These are phyloP conservation scores for Phytophthora sansomeana DNA, from an alignment of 352 stramenopile species.

Conservation along the genomic window DNA sequence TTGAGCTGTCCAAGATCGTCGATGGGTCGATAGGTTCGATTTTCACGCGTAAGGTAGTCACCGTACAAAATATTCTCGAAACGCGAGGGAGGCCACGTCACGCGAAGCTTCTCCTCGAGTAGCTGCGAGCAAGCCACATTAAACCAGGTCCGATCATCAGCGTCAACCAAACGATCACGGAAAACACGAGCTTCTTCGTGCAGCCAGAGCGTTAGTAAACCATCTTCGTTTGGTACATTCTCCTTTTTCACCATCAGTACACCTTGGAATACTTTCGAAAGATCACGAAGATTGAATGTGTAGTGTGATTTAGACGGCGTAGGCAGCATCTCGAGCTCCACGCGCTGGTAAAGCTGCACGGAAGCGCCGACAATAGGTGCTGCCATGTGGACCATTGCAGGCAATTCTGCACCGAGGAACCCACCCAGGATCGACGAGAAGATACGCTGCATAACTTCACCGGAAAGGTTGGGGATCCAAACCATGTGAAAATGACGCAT, in stretches of 20 bases:
- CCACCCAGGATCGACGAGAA: slow-evolving; percentile 92
- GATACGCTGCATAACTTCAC: slow-evolving; percentile 88
- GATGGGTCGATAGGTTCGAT: slow-evolving; percentile 78
- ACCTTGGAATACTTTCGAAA: slow-evolving; percentile 95
- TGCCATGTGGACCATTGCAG: slow-evolving; percentile 76
- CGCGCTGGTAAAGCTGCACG: slow-evolving; percentile 88
- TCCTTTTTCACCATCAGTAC: slow-evolving; percentile 93
- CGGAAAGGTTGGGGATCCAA: slow-evolving; percentile 89
- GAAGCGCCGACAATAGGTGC: slow-evolving; percentile 87
- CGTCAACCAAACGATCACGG: slow-evolving; percentile 91
- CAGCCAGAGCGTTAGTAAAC: slow-evolving; percentile 89
- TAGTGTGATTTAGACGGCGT: slow-evolving; percentile 94
- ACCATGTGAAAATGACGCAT: slow-evolving; percentile 93
- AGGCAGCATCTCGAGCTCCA: slow-evolving; percentile 91
- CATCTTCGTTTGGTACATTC: slow-evolving; percentile 72
- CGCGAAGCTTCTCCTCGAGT: slow-evolving; percentile 67
- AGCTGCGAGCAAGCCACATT: slow-evolving; percentile 82
- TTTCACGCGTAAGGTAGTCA: slow-evolving; percentile 89
- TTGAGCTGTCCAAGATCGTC: slow-evolving; percentile 76
- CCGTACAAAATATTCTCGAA: slow-evolving; percentile 92
- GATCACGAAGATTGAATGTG: slow-evolving; percentile 94
- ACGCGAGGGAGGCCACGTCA: slow-evolving; percentile 61
- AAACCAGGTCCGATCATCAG: slow-evolving; percentile 89
- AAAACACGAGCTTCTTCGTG: slow-evolving; percentile 94
- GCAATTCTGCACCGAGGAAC: slow-evolving; percentile 79